Evolutionary conservation across 2,329 filamentous ascomycete genomes (phyloP), one percentile per base, ranked within the genome.

Genomic region (Lithohypha guttulata): DNA sequence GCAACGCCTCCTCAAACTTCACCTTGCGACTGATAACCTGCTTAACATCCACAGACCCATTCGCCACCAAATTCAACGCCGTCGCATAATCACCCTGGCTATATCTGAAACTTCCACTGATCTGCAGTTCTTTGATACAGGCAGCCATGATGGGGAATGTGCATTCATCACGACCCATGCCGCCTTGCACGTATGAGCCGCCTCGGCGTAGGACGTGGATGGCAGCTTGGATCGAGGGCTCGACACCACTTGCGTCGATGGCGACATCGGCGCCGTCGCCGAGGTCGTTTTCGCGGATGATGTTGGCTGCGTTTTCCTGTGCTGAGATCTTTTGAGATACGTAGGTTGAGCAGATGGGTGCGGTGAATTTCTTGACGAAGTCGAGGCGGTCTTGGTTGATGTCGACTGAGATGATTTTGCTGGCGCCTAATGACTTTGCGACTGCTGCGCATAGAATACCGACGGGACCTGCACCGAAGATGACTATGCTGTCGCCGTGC

Each of bases 91-190:
- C 89, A 14, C 87, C 87, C 39, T 77, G 74, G 3, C 80, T 80
- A 61, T 96, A 96, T 26, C 89, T 76, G 71, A 96, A 96, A 46
- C 80, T 87, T 15, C 89, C 89, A 56, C 81, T 83, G 32, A 83
- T 72, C 8, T 79, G 93, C 36, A 94, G 69, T 68, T 96, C 89
- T 66, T 95, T 95, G 35, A 79, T 71, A 59, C 86, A 93, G 56
- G 93, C 70, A 4, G 83, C 81, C 74, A 89, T 83, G 58, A 96
- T 93, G 36, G 89, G 89, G 67, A 95, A 94, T 6, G 64, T 82
- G 59, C 95, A 87, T 55, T 94, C 84, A 26, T 77, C 62, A 57
- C 81, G 82, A 55, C 89, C 89, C 85, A 95, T 93, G 40, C 87
- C 87, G 43, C 79, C 84, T 64, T 93, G 85, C 6, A 93, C 79